Conservation (phyloP, 164 flowering plant genomes). For the Berberis thunbergii region DNA sequence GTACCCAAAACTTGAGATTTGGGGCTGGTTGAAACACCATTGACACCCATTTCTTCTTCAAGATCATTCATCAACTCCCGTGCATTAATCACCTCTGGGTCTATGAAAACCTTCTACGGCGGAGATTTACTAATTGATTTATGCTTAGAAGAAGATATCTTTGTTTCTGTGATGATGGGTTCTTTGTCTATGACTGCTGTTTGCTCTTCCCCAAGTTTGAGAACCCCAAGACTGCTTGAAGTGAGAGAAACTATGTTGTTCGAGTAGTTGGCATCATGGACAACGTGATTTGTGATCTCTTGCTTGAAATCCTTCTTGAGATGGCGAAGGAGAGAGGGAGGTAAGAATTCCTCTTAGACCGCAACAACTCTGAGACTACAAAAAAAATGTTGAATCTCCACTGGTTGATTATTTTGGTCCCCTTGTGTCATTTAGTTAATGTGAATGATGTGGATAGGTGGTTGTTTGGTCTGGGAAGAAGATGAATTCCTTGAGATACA, state of each 20-base stretch:
- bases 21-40: neutral
- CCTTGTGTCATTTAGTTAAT: no score
- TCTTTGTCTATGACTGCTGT: neutral
- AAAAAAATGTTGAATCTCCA: no score
- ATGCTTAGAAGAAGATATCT: constrained; percentile 23
- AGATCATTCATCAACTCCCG: constrained; percentile 89
- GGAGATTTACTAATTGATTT: neutral
- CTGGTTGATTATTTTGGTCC: no score
- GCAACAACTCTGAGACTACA: no score
- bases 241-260: constrained; percentile 89
- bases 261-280: constrained; percentile 4
- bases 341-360: no score
- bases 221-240: constrained; percentile 74
- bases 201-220: constrained; percentile 44
- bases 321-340: no score
- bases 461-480: no score
- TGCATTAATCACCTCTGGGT: constrained; percentile 72
- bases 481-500: no score
- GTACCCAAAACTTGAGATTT: neutral
- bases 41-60: constrained; percentile 45
- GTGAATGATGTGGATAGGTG: no score
- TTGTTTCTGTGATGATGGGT: neutral
- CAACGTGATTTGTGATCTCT: constrained; percentile 30
- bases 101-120: constrained; percentile 6
- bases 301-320: constrained; percentile 30